Conservation (phyloP, 305 asterid genomes). For the Andrographis paniculata region DNA sequence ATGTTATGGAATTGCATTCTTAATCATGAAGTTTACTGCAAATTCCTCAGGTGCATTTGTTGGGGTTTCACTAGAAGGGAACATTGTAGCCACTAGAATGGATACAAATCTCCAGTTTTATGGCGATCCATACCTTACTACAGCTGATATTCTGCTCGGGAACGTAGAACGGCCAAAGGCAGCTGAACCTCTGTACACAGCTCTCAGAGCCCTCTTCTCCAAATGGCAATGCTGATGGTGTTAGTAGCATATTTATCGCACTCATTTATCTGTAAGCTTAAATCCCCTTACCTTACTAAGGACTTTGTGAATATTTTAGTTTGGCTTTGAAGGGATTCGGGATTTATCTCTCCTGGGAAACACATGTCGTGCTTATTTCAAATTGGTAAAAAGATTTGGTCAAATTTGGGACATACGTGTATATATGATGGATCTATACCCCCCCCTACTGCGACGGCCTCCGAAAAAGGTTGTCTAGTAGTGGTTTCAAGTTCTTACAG, state of each 20-base stretch:
- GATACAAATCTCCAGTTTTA: conserved; percentile 82
- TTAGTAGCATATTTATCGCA: background rate
- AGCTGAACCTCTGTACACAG: conserved; percentile 76
- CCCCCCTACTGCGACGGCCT: too few species aligned
- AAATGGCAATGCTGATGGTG: conserved; percentile 35
- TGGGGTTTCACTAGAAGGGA: conserved; percentile 92
- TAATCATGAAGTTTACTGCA: conserved; percentile 15
- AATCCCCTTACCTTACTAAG: too few species aligned
- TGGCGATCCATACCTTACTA: conserved; percentile 91
- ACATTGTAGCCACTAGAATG: conserved; percentile 77
- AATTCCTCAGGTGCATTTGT: conserved; percentile 75
- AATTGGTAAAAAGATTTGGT: too few species aligned
- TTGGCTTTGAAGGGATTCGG: too few species aligned
- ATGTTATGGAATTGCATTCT: background rate
- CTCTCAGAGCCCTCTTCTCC: conserved; percentile 58
- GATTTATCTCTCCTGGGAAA: too few species aligned
- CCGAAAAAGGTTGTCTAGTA: too few species aligned
- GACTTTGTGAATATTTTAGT: too few species aligned
- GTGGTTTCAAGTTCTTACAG: too few species aligned
- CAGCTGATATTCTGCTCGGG: conserved; percentile 87
- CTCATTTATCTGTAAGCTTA: background rate
- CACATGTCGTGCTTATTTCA: too few species aligned
- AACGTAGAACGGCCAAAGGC: conserved; percentile 86
- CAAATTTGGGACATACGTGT: too few species aligned
- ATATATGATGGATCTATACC: too few species aligned